These are phyloP conservation scores for Didymosphaeria variabile DNA, from an alignment of 2,329 filamentous ascomycete genomes.

Conservation along the genomic window DNA sequence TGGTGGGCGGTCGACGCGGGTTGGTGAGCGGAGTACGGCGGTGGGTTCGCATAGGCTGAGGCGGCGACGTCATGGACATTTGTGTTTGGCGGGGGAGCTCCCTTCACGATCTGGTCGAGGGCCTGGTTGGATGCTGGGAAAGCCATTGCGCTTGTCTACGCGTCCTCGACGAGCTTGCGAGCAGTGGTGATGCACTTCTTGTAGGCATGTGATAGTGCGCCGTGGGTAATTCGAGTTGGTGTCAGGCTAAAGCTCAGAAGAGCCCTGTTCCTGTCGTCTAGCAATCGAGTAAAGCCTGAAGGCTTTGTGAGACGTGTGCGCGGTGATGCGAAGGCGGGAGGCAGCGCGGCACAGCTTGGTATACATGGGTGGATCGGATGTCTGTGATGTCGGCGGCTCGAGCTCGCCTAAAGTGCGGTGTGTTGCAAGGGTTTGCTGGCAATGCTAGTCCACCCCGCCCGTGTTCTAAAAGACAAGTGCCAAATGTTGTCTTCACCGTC, in stretches of 20 bases:
- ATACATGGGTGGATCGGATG: neutral
- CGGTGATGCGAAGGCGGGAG: neutral
- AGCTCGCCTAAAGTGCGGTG: constrained; percentile 30
- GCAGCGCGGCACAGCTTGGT: constrained; percentile 1
- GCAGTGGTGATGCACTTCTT: neutral
- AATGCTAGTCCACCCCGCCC: neutral
- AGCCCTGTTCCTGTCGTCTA: neutral
- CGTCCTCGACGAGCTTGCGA: neutral
- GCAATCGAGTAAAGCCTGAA: neutral
- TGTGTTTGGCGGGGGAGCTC: constrained; percentile 74
- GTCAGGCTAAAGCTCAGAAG: neutral
- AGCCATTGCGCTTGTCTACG: constrained; percentile 22
- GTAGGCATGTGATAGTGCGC: constrained; percentile 24
- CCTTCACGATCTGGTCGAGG: constrained; percentile 92
- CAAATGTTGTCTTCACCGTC: constrained; percentile 15
- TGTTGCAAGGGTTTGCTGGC: constrained; percentile 24
- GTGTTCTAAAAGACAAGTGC: constrained; percentile 12
- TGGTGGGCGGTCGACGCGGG: constrained; percentile 38
- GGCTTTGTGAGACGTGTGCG: neutral
- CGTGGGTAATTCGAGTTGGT: neutral
- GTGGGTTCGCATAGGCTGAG: constrained; percentile 37
- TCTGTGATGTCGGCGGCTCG: constrained; percentile 8
- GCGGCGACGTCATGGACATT: constrained; percentile 52
- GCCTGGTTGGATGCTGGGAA: constrained; percentile 35
- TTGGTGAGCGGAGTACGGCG: constrained; percentile 1